Percentiles rank a stretch among this genome's conserved stretches.
Conservation (phyloP, 768 basidiomycete genomes). For the Rhodosporidiobolus sp. region DNA sequence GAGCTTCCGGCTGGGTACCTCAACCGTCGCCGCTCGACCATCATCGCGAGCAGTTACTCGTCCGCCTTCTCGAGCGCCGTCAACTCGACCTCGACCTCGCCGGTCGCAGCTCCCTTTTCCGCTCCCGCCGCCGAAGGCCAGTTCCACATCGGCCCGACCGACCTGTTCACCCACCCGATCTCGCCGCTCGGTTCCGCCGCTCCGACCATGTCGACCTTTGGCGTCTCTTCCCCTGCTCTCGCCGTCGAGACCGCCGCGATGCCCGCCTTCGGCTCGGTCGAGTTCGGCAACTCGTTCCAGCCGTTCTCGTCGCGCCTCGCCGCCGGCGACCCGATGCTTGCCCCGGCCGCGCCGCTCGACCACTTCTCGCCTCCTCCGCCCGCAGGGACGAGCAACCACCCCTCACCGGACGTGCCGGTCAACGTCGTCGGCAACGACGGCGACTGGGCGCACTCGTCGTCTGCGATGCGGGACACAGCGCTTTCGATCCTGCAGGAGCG, state of each 20-base stretch:
- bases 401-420: not conserved
- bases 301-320: slow-evolving; percentile 6
- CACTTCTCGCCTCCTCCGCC: not conserved
- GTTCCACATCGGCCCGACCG: slow-evolving; percentile 28
- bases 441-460: slow-evolving; percentile 1
- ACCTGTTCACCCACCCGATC: slow-evolving; percentile 14
- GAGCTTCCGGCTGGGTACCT: slow-evolving; percentile 1
- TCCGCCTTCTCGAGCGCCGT: not conserved
- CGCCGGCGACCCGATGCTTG: slow-evolving; percentile 18
- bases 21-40: slow-evolving; percentile 13
- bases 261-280: slow-evolving; percentile 20
- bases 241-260: not conserved
- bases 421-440: not conserved
- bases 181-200: not conserved
- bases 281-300: slow-evolving; percentile 13
- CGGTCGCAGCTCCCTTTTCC: not conserved
- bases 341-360: not conserved
- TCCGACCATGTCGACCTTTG: not conserved
- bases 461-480: slow-evolving; percentile 16
- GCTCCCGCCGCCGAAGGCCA: not conserved
- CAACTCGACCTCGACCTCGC: not conserved
- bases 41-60: slow-evolving; percentile 24
- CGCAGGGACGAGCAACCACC: not conserved
- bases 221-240: not conserved
- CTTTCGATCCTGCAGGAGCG: slow-evolving; percentile 18